Evolutionary conservation across 345 rosid species (phyloP).

Genomic region (Hibiscus tridactylites): DNA sequence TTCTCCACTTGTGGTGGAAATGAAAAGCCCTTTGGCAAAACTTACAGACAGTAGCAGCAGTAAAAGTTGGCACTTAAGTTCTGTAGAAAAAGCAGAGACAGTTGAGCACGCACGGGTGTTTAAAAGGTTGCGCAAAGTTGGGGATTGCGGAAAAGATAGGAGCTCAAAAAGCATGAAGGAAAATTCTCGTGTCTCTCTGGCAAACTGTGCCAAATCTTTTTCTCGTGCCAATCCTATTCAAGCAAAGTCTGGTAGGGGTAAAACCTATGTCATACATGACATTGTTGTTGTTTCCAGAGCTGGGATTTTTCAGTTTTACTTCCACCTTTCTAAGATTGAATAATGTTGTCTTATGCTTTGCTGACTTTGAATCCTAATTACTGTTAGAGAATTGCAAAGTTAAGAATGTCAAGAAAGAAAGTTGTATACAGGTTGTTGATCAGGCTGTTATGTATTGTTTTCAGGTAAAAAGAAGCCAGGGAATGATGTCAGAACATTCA

Average conservation of each 20-base stretch:
- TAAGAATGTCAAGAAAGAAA: neutral
- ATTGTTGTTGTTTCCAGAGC: neutral
- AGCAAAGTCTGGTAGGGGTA: slow-evolving; percentile 39
- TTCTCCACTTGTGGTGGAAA: slow-evolving; percentile 31
- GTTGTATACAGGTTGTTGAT: slow-evolving; percentile 6
- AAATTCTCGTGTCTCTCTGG: slow-evolving; percentile 17
- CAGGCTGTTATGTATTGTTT: slow-evolving; percentile 15
- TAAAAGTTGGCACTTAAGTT: slow-evolving; percentile 59
- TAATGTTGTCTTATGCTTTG: neutral
- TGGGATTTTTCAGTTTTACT: neutral
- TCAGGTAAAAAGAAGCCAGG: slow-evolving; percentile 51
- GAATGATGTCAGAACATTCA: slow-evolving; percentile 35
- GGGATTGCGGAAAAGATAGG: slow-evolving; percentile 29
- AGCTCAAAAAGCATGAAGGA: slow-evolving; percentile 21
- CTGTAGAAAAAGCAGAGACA: slow-evolving; percentile 42
- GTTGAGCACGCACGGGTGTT: slow-evolving; percentile 37
- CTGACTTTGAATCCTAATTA: slow-evolving; percentile 1
- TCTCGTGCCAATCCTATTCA: slow-evolving; percentile 19
- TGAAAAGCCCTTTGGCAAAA: slow-evolving; percentile 29
- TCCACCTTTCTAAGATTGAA: neutral
- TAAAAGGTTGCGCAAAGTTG: slow-evolving; percentile 72
- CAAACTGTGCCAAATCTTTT: slow-evolving; percentile 21
- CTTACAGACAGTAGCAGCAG: slow-evolving; percentile 30
- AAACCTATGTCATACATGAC: neutral
- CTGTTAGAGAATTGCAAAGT: neutral